A percentile compares a stretch with the other conserved stretches of the same genome.
Evolutionary conservation across 495 filamentous ascomycete species (phyloP).

Genomic region (Aspergillus conjunctus): DNA sequence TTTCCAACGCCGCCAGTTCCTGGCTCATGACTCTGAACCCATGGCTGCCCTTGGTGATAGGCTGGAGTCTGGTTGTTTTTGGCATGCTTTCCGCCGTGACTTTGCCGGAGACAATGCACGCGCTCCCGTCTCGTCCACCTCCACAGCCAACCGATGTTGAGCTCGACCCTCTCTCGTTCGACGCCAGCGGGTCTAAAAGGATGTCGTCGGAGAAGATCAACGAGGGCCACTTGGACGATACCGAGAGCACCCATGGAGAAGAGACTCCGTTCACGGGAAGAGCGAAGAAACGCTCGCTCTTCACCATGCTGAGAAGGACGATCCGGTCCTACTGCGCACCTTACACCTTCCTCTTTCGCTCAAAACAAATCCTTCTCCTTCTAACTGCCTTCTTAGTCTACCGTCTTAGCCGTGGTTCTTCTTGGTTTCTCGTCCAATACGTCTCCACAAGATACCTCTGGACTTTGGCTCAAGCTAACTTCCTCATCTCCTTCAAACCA

Average conservation of each 20-base stretch:
- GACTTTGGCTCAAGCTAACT: conserved; percentile 56
- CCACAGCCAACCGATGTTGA: conserved; percentile 30
- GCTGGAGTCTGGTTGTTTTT: conserved; percentile 43
- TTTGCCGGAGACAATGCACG: conserved; percentile 59
- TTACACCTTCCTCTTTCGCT: conserved; percentile 49
- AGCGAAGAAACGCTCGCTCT: conserved; percentile 19
- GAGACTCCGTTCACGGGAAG: conserved; percentile 7
- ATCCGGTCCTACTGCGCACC: conserved; percentile 35
- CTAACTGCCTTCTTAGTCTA: conserved; percentile 55
- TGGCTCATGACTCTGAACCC: conserved; percentile 58
- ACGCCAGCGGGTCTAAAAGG: conserved; percentile 20
- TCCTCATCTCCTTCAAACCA: conserved; percentile 54
- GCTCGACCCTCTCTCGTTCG: conserved; percentile 33
- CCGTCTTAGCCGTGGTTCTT: conserved; percentile 51
- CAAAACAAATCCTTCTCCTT: conserved; percentile 48
- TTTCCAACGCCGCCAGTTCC: conserved; percentile 55
- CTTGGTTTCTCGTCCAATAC: conserved; percentile 58
- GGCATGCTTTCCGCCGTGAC: conserved; percentile 44
- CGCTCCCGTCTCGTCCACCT: conserved; percentile 13
- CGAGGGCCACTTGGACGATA: conserved; percentile 8
- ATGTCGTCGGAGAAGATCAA: conserved; percentile 23
- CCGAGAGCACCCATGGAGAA: conserved; percentile 28
- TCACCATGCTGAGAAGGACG: conserved; percentile 22
- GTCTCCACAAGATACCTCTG: conserved; percentile 59
- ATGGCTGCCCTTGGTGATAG: conserved; percentile 55